A percentile compares a stretch with the other conserved stretches of the same genome.
Conservation (phyloP, 768 basidiomycete species). For the Naganishia onofrii region DNA sequence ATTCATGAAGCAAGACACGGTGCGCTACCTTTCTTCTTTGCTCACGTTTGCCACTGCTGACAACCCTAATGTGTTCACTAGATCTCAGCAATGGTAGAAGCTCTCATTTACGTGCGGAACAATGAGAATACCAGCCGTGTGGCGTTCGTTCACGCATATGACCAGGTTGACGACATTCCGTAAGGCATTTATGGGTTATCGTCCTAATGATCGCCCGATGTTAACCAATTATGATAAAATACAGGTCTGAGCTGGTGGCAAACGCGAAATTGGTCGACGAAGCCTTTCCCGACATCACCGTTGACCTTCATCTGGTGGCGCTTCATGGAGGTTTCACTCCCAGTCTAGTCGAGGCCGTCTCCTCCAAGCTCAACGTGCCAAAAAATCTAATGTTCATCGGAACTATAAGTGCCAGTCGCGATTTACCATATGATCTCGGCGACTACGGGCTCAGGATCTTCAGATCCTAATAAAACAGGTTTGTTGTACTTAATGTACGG, state of each 20-base stretch:
- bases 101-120: conserved; percentile 64
- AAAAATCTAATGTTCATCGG: conserved; percentile 22
- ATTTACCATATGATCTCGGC: conserved; percentile 14
- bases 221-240: neutral
- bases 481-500: neutral
- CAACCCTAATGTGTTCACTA: conserved; percentile 38
- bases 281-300: conserved; percentile 65
- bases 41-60: neutral
- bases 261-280: conserved; percentile 67
- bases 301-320: conserved; percentile 58
- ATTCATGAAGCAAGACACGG: conserved; percentile 24
- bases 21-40: neutral
- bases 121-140: conserved; percentile 71
- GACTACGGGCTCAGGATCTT: conserved; percentile 16
- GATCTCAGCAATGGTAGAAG: conserved; percentile 67
- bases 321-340: conserved; percentile 34
- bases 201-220: neutral
- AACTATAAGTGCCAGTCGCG: neutral
- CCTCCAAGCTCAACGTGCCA: conserved; percentile 8
- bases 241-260: conserved; percentile 63
- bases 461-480: neutral
- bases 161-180: conserved; percentile 60
- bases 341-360: conserved; percentile 12
- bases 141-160: conserved; percentile 68
- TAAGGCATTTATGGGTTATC: conserved; percentile 35